phyloP scores from a whole-genome alignment of 441 rosid species.

The Kokia cookei region DNA sequence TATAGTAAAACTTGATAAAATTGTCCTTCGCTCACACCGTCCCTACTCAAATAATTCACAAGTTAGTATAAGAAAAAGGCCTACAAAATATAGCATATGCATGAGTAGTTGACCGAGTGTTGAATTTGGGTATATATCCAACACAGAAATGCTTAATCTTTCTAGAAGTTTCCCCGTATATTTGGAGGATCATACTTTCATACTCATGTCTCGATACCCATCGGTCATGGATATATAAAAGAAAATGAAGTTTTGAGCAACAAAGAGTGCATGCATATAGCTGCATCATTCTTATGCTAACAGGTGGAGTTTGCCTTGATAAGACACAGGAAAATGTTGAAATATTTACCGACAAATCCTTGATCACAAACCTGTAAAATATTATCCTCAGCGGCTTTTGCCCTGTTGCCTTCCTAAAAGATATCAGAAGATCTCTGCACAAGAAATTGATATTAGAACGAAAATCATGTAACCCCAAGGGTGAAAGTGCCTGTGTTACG shows the following conservation, averaged over 20 bases:
- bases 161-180: not conserved
- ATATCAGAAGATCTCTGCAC: slow-evolving; percentile 83
- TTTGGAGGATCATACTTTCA: not conserved
- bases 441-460: not conserved
- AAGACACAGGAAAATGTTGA: not conserved
- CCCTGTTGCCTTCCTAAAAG: slow-evolving; percentile 95
- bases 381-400: slow-evolving; percentile 91
- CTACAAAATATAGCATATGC: not conserved
- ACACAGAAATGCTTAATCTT: not conserved
- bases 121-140: not conserved
- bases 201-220: not conserved
- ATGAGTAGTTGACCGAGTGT: not conserved
- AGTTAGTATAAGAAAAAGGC: not conserved
- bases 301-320: not conserved
- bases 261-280: not conserved
- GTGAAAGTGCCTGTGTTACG: not conserved
- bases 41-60: slow-evolving; percentile 38
- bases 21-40: slow-evolving; percentile 98
- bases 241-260: not conserved
- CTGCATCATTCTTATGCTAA: not conserved
- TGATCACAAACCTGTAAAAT: slow-evolving; percentile 70
- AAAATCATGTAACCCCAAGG: not conserved
- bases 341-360: not conserved
- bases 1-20: slow-evolving; percentile 94
- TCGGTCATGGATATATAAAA: not conserved